phyloP scores from a whole-genome alignment of 345 rosid genomes.

The Euphorbia peplus region DNA sequence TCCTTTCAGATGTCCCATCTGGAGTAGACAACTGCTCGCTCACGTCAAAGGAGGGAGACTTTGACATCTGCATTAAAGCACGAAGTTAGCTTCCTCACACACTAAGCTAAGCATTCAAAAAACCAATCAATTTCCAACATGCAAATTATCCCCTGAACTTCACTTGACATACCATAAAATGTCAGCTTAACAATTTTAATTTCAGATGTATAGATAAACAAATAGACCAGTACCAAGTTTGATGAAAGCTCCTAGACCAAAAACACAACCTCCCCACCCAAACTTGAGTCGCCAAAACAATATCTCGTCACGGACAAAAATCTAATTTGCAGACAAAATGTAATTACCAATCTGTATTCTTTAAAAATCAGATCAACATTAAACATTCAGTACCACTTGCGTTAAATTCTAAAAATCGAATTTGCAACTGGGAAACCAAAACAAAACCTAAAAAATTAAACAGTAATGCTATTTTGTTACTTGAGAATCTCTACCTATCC shows the following conservation, averaged over 20 bases:
- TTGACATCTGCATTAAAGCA: constrained; percentile 52
- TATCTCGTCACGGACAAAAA: background rate
- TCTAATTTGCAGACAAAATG: background rate
- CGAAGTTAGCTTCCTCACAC: constrained; percentile 20
- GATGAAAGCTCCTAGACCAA: background rate
- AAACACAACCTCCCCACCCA: background rate
- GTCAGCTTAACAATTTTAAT: background rate
- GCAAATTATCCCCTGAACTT: background rate
- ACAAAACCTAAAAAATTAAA: background rate
- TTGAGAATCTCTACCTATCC: background rate
- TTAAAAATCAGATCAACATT: background rate
- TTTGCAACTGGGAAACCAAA: constrained; percentile 1
- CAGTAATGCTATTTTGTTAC: background rate
- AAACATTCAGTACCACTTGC: background rate
- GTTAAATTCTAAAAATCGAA: background rate
- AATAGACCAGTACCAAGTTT: background rate
- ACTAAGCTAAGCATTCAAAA: constrained; percentile 34
- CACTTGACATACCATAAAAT: background rate
- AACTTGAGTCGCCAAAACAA: background rate
- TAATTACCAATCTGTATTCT: background rate
- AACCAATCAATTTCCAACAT: constrained; percentile 11
- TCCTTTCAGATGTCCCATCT: constrained; percentile 42
- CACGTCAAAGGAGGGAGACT: constrained; percentile 46
- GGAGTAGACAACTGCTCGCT: constrained; percentile 35
- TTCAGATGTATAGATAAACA: background rate